Conservation (phyloP, 1,284 basidiomycete genomes). For the Malassezia sp. region DNA sequence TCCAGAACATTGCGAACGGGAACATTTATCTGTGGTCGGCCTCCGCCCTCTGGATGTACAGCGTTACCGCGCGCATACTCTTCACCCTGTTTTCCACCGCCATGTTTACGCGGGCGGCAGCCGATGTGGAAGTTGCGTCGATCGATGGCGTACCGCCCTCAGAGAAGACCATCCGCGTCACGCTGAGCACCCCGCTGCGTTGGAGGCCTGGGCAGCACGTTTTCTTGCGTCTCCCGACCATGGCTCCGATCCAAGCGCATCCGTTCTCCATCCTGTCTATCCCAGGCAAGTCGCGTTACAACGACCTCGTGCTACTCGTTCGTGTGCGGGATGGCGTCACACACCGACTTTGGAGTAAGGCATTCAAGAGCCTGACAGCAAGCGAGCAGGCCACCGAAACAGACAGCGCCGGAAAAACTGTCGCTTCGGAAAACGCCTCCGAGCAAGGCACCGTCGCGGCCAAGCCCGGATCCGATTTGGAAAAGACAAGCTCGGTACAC, state of each 20-base stretch:
- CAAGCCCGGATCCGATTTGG: too few species aligned
- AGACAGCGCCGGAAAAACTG: too few species aligned
- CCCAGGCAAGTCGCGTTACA: conserved; percentile 15
- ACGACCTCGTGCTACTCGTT: background rate
- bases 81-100: background rate
- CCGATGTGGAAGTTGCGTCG: conserved; percentile 23
- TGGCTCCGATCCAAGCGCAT: conserved; percentile 1
- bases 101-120: conserved; percentile 4
- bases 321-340: conserved; percentile 1
- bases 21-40: background rate
- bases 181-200: conserved; percentile 23
- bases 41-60: background rate
- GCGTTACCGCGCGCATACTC: background rate
- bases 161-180: background rate
- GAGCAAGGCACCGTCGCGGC: too few species aligned
- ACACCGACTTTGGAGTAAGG: background rate
- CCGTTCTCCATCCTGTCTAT: conserved; percentile 13
- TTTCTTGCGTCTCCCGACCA: conserved; percentile 33
- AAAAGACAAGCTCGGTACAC: too few species aligned
- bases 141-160: background rate
- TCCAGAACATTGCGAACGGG: background rate
- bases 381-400: too few species aligned
- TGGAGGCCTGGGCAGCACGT: conserved; percentile 40
- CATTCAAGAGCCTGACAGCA: too few species aligned
- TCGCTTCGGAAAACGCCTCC: too few species aligned